Evolutionary conservation across 2,329 filamentous ascomycete genomes (phyloP).

Genomic region (Amauroascus verrucosus): DNA sequence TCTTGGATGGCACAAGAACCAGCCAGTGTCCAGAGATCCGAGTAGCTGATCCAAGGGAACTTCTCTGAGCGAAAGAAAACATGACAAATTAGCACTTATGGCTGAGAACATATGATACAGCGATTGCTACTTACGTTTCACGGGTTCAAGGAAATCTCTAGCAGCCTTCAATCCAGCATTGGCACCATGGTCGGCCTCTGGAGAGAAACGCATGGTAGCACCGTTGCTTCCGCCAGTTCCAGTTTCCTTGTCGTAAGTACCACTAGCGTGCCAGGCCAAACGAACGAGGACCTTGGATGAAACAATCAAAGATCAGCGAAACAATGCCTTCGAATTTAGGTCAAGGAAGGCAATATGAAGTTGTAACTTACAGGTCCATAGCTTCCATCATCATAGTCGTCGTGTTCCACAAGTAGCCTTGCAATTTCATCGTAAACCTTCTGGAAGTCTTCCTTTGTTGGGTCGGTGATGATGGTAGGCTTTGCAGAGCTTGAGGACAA

Average conservation of each 20-base stretch:
- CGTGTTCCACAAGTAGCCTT: slow-evolving; percentile 67
- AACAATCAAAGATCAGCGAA: slow-evolving; percentile 3
- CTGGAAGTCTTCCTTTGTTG: slow-evolving; percentile 82
- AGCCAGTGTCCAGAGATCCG: slow-evolving; percentile 88
- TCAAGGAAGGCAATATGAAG: neutral
- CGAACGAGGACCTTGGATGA: slow-evolving; percentile 56
- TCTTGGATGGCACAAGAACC: slow-evolving; percentile 85
- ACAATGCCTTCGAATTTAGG: neutral
- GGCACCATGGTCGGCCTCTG: slow-evolving; percentile 81
- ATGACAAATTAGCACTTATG: slow-evolving; percentile 16
- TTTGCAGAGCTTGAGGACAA: slow-evolving; percentile 36
- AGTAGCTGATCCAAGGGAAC: slow-evolving; percentile 94
- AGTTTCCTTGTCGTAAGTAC: slow-evolving; percentile 82
- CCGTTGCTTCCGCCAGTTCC: slow-evolving; percentile 89
- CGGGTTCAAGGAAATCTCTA: slow-evolving; percentile 83
- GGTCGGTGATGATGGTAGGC: slow-evolving; percentile 52
- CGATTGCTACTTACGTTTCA: slow-evolving; percentile 72
- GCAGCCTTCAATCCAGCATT: slow-evolving; percentile 82
- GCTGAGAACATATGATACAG: neutral
- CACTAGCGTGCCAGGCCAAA: slow-evolving; percentile 87
- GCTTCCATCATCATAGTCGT: slow-evolving; percentile 93
- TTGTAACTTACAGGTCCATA: slow-evolving; percentile 61
- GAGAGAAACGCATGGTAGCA: slow-evolving; percentile 90
- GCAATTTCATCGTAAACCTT: slow-evolving; percentile 88
- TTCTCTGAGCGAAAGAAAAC: slow-evolving; percentile 41